Percentiles rank a stretch among this genome's conserved stretches.
Conservation (phyloP, 1,139 yeast genomes). For the Meyerozyma athensensis region DNA sequence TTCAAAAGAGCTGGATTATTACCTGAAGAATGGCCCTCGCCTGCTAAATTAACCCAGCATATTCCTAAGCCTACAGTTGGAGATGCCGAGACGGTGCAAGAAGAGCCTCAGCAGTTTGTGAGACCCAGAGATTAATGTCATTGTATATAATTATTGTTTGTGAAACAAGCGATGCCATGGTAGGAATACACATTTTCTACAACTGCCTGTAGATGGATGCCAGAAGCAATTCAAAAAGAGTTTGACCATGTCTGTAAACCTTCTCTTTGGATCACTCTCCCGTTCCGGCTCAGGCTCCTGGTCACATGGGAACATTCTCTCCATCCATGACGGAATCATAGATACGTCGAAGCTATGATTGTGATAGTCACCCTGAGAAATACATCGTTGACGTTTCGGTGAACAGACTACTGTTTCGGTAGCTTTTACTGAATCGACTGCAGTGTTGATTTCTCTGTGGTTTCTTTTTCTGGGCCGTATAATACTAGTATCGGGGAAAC, state of each 20-base stretch:
- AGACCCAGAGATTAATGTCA: constrained; percentile 28
- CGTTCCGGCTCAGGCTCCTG: background rate
- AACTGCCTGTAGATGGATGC: background rate
- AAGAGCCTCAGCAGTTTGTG: constrained; percentile 29
- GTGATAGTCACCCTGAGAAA: background rate
- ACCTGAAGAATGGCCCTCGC: constrained; percentile 64
- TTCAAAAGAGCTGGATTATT: constrained; percentile 77
- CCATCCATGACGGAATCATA: background rate
- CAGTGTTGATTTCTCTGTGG: background rate
- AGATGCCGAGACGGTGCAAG: constrained; percentile 24
- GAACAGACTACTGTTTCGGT: background rate
- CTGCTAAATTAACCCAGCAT: constrained; percentile 31
- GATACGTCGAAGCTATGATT: background rate
- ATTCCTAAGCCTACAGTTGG: constrained; percentile 26
- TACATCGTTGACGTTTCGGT: background rate
- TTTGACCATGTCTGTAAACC: background rate
- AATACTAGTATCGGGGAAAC: background rate
- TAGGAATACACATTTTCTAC: background rate
- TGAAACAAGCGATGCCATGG: constrained; percentile 1
- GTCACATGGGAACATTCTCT: background rate
- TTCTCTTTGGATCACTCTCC: background rate
- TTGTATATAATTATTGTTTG: constrained; percentile 8
- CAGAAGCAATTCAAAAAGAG: background rate
- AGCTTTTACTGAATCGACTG: background rate
- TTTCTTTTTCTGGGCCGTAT: background rate